Base-by-base conservation (phyloP, 2,329 filamentous ascomycete species). In the Penicillium sp. region DNA sequence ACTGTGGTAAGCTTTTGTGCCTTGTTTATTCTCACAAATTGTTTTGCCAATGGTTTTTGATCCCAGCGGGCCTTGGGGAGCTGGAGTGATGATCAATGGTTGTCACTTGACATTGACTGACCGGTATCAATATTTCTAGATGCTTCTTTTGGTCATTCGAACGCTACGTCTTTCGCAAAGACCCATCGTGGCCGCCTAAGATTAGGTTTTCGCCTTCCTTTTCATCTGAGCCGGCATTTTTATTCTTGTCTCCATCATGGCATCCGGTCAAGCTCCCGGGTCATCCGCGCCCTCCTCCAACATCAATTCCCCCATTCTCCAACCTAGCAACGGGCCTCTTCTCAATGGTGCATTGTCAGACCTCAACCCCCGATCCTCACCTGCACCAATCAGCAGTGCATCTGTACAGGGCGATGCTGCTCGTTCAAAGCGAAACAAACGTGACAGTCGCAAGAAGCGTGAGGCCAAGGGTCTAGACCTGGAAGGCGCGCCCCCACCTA, bases 391-490 rank as follows among this genome's bases (percentile, higher is more conserved):
- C 17, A 57, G 51, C 10, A 58, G 51, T 32, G 46, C 51, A 15
- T 59, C 59, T 7, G 51, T 44, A 7, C 61, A 60, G 43, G 54
- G 51, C 10, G 64, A 66, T 39, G 44, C 47, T 27, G 34, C 48
- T 21, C 59, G 60, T 26, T 57, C 62, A 18, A 70, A 70, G 40
- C 57, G 67, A 41, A 67, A 64, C 39, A 70, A 70, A 54, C 59
- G 65, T 20, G 67, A 70, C 31, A 68, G 64, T 51, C 65, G 65
- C 41, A 70, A 70, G 46, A 70, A 69, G 45, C 62, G 66, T 9
- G 67, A 68, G 43, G 63, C 67, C 19, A 70, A 69, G 45, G 66
- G 67, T 3, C 50, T 66, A 19, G 68, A 70, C 27, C 45, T 53
- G 7, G 65, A 68, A 32, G 58, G 41, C 17, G 48, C 51, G n/a